These are phyloP conservation scores for Komagataea norvegica DNA, from an alignment of 1,139 yeast genomes.

Conservation along the genomic window DNA sequence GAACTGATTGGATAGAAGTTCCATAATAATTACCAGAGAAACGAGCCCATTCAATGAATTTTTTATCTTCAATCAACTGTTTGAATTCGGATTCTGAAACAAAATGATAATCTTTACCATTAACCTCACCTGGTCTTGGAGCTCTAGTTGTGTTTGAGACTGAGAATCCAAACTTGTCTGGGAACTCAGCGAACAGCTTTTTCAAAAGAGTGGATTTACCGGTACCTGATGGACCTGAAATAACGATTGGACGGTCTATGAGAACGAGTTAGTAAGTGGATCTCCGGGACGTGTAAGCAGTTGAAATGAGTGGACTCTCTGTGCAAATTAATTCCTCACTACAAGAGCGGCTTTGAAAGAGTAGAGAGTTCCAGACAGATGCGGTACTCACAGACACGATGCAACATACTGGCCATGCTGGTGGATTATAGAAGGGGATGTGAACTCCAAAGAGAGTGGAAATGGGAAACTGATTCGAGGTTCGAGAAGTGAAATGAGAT, in stretches of 20 bases:
- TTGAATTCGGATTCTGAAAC: slow-evolving; percentile 75
- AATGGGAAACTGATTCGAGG: too few relatives aligned
- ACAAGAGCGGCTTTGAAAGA: too few relatives aligned
- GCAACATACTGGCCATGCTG: slow-evolving; percentile 21
- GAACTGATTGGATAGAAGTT: slow-evolving; percentile 80
- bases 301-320: too few relatives aligned
- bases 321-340: too few relatives aligned
- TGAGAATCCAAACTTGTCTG: slow-evolving; percentile 86
- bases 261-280: slow-evolving; percentile 16
- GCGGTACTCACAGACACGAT: slow-evolving; percentile 16
- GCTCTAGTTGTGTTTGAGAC: slow-evolving; percentile 87
- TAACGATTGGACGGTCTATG: slow-evolving; percentile 76
- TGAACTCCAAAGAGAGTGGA: too few relatives aligned
- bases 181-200: slow-evolving; percentile 84
- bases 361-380: not conserved
- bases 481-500: too few relatives aligned
- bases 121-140: slow-evolving; percentile 87
- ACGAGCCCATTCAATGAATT: slow-evolving; percentile 96
- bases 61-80: slow-evolving; percentile 61
- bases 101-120: slow-evolving; percentile 89
- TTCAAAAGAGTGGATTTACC: slow-evolving; percentile 94
- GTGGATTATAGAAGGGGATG: slow-evolving; percentile 2
- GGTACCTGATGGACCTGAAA: slow-evolving; percentile 96
- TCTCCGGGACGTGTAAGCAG: too few relatives aligned
- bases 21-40: slow-evolving; percentile 98